These are phyloP conservation scores for Colletotrichum siamense DNA, from an alignment of 2,329 filamentous ascomycete genomes.

Conservation along the genomic window DNA sequence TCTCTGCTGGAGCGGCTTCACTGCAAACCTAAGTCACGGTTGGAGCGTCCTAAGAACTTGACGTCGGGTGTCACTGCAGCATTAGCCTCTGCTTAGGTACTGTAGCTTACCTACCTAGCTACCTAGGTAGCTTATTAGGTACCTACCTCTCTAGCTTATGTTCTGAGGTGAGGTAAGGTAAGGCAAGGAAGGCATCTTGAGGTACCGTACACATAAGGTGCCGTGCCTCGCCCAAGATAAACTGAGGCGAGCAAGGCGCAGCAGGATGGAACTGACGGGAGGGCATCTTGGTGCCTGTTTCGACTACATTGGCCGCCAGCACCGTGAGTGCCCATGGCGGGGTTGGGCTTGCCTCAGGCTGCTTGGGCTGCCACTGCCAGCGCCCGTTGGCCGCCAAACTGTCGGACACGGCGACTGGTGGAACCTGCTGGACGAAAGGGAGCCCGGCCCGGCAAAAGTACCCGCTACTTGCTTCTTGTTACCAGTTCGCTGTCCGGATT, in stretches of 20 bases:
- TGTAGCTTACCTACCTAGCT: neutral
- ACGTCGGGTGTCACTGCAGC: conserved; percentile 1
- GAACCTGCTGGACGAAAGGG: neutral
- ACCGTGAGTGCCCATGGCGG: neutral
- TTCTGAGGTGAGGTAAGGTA: neutral
- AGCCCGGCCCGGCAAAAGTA: neutral
- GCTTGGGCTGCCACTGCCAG: neutral
- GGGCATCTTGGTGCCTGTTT: neutral
- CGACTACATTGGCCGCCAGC: neutral
- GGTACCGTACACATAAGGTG: neutral
- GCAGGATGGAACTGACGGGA: no score
- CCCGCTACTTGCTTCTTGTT: neutral
- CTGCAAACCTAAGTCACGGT: neutral
- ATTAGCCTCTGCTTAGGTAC: neutral
- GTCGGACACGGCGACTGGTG: neutral
- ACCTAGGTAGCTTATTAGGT: neutral
- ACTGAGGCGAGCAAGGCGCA: neutral
- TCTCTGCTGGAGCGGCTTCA: neutral
- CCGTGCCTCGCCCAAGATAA: neutral
- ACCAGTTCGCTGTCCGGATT: neutral
- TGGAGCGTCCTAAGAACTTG: neutral
- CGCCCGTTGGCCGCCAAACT: neutral
- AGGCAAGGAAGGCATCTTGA: neutral
- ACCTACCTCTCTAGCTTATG: neutral
- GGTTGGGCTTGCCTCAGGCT: conserved; percentile 15